Conservation (phyloP, 805 yeast genomes). For the Metschnikowia hibisci region DNA sequence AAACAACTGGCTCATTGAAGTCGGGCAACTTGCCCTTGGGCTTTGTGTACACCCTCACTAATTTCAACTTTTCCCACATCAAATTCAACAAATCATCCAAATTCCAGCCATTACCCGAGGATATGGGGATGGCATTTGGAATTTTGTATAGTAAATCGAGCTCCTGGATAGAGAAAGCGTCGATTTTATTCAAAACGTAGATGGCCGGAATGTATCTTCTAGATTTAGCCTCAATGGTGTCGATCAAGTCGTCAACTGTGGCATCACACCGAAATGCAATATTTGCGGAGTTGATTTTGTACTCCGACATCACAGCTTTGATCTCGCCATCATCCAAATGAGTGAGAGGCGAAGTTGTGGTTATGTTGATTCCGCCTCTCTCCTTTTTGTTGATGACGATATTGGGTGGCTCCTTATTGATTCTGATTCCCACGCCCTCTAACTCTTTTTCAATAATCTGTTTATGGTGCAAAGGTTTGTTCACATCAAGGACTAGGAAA, state of each 20-base stretch:
- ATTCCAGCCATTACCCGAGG: conserved; percentile 96
- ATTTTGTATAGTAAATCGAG: conserved; percentile 84
- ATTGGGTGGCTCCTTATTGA: conserved; percentile 90
- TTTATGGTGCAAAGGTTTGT: conserved; percentile 92
- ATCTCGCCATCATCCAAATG: conserved; percentile 90
- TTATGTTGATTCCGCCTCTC: conserved; percentile 91
- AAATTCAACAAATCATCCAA: conserved; percentile 87
- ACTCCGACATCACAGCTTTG: conserved; percentile 93
- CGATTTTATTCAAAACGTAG: conserved; percentile 93
- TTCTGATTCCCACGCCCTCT: conserved; percentile 96
- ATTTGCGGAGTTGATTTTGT: conserved; percentile 92
- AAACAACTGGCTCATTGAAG: conserved; percentile 89
- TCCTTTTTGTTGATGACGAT: conserved; percentile 89
- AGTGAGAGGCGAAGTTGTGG: conserved; percentile 89
- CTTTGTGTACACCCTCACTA: conserved; percentile 95
- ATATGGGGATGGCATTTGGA: conserved; percentile 96
- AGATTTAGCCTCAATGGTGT: conserved; percentile 83
- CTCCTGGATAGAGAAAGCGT: conserved; percentile 90
- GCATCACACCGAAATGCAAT: conserved; percentile 97
- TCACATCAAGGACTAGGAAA: conserved; percentile 91
- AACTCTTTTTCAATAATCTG: conserved; percentile 90
- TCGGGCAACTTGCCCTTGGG: conserved; percentile 96
- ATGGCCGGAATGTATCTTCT: conserved; percentile 95
- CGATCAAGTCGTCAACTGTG: conserved; percentile 93
- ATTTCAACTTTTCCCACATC: conserved; percentile 91